Percentiles rank a stretch among this genome's conserved stretches.
Conservation (phyloP, 495 filamentous ascomycete species). For the Aspergillus indologenus region DNA sequence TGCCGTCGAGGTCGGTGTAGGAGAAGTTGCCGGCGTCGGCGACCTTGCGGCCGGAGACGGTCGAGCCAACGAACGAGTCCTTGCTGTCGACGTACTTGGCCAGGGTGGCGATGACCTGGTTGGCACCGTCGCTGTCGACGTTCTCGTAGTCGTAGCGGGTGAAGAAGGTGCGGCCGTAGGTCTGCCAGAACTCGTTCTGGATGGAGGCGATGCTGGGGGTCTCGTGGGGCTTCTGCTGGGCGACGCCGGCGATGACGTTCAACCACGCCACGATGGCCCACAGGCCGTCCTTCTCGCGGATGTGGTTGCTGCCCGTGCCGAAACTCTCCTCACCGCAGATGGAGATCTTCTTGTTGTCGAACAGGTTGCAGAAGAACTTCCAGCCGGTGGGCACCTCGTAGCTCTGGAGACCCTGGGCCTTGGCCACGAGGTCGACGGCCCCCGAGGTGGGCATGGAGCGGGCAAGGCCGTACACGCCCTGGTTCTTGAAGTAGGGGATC, state of each 20-base stretch:
- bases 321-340: slow-evolving; percentile 99
- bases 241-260: slow-evolving; percentile 95
- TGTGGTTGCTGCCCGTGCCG: slow-evolving; percentile 98
- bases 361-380: slow-evolving; percentile 99
- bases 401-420: slow-evolving; percentile 84
- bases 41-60: slow-evolving; percentile 77
- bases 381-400: slow-evolving; percentile 98
- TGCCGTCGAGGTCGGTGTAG: slow-evolving; percentile 95
- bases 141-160: slow-evolving; percentile 98
- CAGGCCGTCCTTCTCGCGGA: slow-evolving; percentile 96
- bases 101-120: slow-evolving; percentile 78
- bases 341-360: slow-evolving; percentile 95
- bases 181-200: slow-evolving; percentile 95
- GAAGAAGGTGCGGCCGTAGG: slow-evolving; percentile 97
- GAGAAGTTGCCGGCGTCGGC: slow-evolving; percentile 89
- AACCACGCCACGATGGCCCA: slow-evolving; percentile 98
- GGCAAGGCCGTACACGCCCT: slow-evolving; percentile 91
- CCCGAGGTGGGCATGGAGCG: slow-evolving; percentile 96
- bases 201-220: slow-evolving; percentile 90
- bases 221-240: slow-evolving; percentile 67
- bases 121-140: slow-evolving; percentile 84
- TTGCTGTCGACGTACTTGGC: slow-evolving; percentile 65
- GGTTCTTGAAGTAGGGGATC: slow-evolving; percentile 96
- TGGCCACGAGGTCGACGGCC: slow-evolving; percentile 90
- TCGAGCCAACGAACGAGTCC: slow-evolving; percentile 76